A percentile compares a stretch with the other conserved stretches of the same genome.
Conservation (phyloP, 2,329 filamentous ascomycete genomes). For the Exophiala sp. region DNA sequence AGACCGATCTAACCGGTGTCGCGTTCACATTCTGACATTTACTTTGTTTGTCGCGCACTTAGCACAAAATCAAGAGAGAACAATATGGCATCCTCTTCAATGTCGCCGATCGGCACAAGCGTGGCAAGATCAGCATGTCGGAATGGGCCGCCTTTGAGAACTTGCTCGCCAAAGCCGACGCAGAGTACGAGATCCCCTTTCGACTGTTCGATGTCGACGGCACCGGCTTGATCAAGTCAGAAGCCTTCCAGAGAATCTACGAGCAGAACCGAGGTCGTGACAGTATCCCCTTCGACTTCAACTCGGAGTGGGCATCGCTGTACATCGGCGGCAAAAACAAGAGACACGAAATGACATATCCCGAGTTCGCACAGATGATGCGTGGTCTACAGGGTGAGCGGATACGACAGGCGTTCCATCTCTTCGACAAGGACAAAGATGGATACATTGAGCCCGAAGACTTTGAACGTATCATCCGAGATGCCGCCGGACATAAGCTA, state of each 20-base stretch:
- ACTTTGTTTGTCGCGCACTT: constrained; percentile 11
- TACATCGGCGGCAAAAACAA: constrained; percentile 86
- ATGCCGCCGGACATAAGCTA: constrained; percentile 91
- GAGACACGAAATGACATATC: constrained; percentile 87
- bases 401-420: constrained; percentile 88
- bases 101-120: constrained; percentile 73
- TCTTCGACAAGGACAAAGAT: constrained; percentile 83
- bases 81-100: constrained; percentile 92
- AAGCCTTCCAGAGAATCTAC: constrained; percentile 78
- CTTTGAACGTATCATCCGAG: constrained; percentile 92
- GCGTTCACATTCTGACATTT: neutral
- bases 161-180: constrained; percentile 85
- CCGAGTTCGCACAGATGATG: constrained; percentile 96
- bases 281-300: constrained; percentile 92
- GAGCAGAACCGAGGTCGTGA: constrained; percentile 80
- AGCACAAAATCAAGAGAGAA: constrained; percentile 97
- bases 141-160: constrained; percentile 96
- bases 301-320: constrained; percentile 89
- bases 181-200: constrained; percentile 98
- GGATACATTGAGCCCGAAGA: constrained; percentile 94
- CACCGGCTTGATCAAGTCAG: constrained; percentile 79
- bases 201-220: constrained; percentile 86
- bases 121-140: constrained; percentile 66
- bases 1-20: constrained; percentile 1
- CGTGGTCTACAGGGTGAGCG: constrained; percentile 92